Evolutionary conservation across 169 alveolate species (phyloP).

Genomic region (Plasmodium sp.): DNA sequence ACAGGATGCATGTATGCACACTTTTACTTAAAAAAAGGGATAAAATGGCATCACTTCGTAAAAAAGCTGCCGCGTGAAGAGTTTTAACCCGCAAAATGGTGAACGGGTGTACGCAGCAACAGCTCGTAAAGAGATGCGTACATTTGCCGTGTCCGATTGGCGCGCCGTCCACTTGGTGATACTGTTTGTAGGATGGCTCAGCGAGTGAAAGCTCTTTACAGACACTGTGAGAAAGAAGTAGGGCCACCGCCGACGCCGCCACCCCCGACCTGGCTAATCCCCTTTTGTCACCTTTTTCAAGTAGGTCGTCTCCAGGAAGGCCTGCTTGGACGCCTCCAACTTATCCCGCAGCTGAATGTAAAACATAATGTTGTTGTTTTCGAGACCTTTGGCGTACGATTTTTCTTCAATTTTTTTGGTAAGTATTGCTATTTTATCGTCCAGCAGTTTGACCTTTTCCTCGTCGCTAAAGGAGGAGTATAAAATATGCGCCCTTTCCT

Average conservation of each 20-base stretch:
- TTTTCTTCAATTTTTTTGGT: conserved; percentile 85
- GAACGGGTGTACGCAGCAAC: not conserved
- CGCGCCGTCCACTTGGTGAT: not conserved
- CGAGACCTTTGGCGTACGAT: conserved; percentile 81
- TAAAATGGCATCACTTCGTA: not conserved
- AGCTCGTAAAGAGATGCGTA: not conserved
- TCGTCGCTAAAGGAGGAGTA: conserved; percentile 83
- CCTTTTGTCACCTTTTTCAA: conserved; percentile 10
- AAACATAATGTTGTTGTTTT: conserved; percentile 75
- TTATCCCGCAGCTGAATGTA: conserved; percentile 87
- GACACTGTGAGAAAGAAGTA: not conserved
- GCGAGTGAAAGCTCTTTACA: not conserved
- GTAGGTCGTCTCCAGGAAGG: conserved; percentile 78
- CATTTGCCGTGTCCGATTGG: not conserved
- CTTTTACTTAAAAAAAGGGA: not conserved
- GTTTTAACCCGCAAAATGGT: not conserved
- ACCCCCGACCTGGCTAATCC: not conserved
- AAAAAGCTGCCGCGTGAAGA: not conserved
- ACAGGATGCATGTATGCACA: not conserved
- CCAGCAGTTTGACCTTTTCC: conserved; percentile 85
- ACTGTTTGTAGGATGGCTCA: not conserved
- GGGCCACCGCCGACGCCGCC: too few relatives aligned
- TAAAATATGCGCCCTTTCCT: conserved; percentile 82
- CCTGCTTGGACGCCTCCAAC: conserved; percentile 89
- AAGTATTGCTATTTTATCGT: conserved; percentile 84